A percentile compares a stretch with the other conserved stretches of the same genome.
phyloP scores from a whole-genome alignment of 768 basidiomycete genomes.

The Termitomyces heimii region DNA sequence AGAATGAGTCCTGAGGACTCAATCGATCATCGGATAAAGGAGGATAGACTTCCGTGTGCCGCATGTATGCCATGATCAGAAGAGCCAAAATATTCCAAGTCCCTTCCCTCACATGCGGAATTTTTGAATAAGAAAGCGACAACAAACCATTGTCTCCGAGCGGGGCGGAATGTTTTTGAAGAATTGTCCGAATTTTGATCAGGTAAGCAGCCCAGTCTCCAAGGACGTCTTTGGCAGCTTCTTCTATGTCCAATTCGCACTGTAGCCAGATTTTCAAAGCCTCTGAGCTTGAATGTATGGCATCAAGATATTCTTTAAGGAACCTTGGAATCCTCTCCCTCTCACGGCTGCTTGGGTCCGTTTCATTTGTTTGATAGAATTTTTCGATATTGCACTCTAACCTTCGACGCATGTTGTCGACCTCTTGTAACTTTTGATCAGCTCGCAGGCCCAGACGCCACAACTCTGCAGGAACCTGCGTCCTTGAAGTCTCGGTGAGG shows the following conservation, averaged over 20 bases:
- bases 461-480: not conserved
- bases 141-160: not conserved
- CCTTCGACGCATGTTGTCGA: not conserved
- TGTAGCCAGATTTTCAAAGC: not conserved
- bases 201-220: not conserved
- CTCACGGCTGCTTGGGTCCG: not conserved
- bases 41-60: not conserved
- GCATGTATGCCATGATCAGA: not conserved
- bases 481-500: not conserved
- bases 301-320: not conserved
- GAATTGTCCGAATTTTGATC: not conserved
- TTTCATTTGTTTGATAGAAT: not conserved
- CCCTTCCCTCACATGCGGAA: not conserved
- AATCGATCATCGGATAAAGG: not conserved
- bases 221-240: not conserved
- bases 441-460: not conserved
- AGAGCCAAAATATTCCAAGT: not conserved
- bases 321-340: not conserved
- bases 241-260: not conserved
- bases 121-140: not conserved
- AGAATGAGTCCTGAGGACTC: not conserved
- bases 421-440: not conserved
- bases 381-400: not conserved
- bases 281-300: not conserved
- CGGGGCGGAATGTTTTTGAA: not conserved